phyloP scores from a whole-genome alignment of 1,139 yeast genomes.

The Blastobotrys ciferrii region DNA sequence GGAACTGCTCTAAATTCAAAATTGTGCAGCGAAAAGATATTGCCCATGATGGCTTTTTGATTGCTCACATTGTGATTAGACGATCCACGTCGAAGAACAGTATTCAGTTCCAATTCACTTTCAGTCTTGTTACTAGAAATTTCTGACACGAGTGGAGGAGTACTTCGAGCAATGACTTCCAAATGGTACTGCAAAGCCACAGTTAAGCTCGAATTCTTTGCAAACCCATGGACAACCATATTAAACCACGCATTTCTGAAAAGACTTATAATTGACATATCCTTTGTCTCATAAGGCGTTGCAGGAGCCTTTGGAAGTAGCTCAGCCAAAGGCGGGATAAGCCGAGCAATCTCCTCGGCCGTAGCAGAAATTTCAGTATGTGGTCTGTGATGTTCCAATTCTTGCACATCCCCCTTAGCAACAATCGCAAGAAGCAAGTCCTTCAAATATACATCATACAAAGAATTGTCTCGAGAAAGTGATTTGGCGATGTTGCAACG shows the following conservation, averaged over 20 bases:
- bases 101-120: constrained; percentile 86
- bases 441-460: constrained; percentile 57
- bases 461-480: constrained; percentile 40
- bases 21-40: constrained; percentile 27
- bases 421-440: constrained; percentile 68
- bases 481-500: constrained; percentile 45
- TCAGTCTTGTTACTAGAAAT: constrained; percentile 83
- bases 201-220: constrained; percentile 57
- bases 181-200: constrained; percentile 49
- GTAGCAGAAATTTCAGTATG: constrained; percentile 75
- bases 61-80: constrained; percentile 77
- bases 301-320: constrained; percentile 60
- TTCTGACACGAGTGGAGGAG: constrained; percentile 93
- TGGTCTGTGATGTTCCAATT: constrained; percentile 75
- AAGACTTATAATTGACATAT: constrained; percentile 50
- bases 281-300: constrained; percentile 44
- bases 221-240: constrained; percentile 87
- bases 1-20: constrained; percentile 53
- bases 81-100: constrained; percentile 86
- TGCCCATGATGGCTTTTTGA: constrained; percentile 55
- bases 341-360: constrained; percentile 69
- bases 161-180: constrained; percentile 72
- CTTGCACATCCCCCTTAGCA: constrained; percentile 79
- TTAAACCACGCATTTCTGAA: constrained; percentile 95
- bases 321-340: constrained; percentile 71